These are phyloP conservation scores for Pelargonium nanum DNA, from an alignment of 345 rosid genomes.

Conservation along the genomic window DNA sequence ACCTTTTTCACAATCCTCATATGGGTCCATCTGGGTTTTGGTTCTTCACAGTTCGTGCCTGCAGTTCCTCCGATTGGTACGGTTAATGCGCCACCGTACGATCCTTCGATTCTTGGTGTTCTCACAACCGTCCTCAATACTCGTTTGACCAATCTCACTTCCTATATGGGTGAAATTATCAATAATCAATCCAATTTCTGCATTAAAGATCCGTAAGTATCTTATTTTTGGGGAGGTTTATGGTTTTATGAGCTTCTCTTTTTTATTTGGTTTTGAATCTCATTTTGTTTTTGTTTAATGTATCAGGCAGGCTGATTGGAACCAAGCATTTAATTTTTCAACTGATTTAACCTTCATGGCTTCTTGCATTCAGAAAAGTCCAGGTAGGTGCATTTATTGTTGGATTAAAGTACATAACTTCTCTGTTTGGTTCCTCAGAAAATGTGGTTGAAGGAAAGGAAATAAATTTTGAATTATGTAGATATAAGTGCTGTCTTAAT, in stretches of 20 bases:
- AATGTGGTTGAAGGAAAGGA: not conserved
- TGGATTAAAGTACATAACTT: not conserved
- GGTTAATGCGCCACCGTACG: too few species aligned
- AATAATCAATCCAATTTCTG: conserved; percentile 49
- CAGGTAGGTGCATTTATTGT: conserved; percentile 30
- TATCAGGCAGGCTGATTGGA: conserved; percentile 86
- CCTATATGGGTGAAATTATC: conserved; percentile 35
- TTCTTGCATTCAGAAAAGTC: conserved; percentile 43
- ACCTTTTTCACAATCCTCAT: too few species aligned
- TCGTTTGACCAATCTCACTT: conserved; percentile 60
- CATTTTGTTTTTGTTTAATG: conserved; percentile 1
- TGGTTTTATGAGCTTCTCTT: not conserved
- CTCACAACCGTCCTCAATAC: too few species aligned
- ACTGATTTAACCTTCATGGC: conserved; percentile 61
- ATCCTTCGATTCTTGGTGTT: too few species aligned
- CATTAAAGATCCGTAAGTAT: conserved; percentile 58
- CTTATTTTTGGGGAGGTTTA: not conserved
- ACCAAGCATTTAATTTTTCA: conserved; percentile 69
- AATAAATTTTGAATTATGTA: not conserved
- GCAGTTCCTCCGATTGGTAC: too few species aligned
- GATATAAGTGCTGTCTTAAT: not conserved
- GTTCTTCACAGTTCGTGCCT: too few species aligned
- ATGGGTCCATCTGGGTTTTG: too few species aligned
- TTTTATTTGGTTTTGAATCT: not conserved
- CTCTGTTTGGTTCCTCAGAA: not conserved